phyloP scores from a whole-genome alignment of 2,329 filamentous ascomycete species.

The Aspergillus phoenicis region DNA sequence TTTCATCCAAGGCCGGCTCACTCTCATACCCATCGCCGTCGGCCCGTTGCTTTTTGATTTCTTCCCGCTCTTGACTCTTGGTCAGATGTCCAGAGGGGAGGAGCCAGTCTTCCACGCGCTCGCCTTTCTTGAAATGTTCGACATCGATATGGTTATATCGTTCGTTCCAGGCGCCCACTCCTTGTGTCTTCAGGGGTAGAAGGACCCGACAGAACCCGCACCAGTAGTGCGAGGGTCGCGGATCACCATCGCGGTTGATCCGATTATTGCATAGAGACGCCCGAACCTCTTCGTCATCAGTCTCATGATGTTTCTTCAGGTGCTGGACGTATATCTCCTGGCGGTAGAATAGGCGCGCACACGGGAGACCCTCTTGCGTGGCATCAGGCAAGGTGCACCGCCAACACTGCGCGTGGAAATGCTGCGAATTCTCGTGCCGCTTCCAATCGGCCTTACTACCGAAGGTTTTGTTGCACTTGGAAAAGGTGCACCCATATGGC shows the following conservation, averaged over 20 bases:
- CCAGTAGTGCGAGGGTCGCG: conserved; percentile 65
- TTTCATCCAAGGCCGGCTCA: conserved; percentile 11
- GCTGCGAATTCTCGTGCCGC: conserved; percentile 80
- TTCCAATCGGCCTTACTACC: conserved; percentile 97
- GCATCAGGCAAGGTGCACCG: conserved; percentile 59
- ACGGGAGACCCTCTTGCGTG: conserved; percentile 41
- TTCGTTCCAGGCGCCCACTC: conserved; percentile 61
- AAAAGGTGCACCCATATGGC: conserved; percentile 80
- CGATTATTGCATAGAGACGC: conserved; percentile 54
- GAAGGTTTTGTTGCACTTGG: conserved; percentile 69
- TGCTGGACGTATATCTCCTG: conserved; percentile 65
- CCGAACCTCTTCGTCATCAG: conserved; percentile 32
- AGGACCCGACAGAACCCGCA: conserved; percentile 76
- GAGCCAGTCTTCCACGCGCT: conserved; percentile 39
- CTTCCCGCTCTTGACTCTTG: conserved; percentile 21
- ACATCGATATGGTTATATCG: conserved; percentile 74
- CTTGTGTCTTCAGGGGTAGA: conserved; percentile 54
- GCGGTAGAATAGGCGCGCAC: conserved; percentile 62
- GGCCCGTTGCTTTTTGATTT: conserved; percentile 3
- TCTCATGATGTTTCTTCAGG: conserved; percentile 55
- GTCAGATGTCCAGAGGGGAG: conserved; percentile 29
- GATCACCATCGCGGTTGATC: conserved; percentile 65
- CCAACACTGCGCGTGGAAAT: conserved; percentile 72
- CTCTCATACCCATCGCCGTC: conserved; percentile 6
- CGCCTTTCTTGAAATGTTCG: conserved; percentile 46